phyloP scores from a whole-genome alignment of 768 basidiomycete genomes.

The Naematelia encephala region DNA sequence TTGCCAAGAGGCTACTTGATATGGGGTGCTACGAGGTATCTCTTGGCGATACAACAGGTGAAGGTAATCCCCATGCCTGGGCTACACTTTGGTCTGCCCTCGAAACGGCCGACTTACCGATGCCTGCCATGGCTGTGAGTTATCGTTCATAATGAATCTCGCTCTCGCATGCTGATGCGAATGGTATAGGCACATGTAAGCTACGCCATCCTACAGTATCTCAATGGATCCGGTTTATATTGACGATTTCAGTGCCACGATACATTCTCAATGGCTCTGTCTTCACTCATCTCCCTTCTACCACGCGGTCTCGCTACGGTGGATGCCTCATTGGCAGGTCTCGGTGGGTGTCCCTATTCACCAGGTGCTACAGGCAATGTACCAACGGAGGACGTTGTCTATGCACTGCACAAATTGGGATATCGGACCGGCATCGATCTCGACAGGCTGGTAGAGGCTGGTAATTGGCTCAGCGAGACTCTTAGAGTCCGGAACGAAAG shows the following conservation, averaged over 20 bases:
- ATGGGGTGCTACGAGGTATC: conserved; percentile 91
- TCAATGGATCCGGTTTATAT: no score
- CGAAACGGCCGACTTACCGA: conserved; percentile 58
- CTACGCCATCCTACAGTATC: no score
- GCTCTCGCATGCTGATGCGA: conserved; percentile 7
- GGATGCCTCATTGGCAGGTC: conserved; percentile 76
- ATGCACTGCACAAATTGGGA: conserved; percentile 67
- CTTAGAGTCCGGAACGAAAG: conserved; percentile 69
- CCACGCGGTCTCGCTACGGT: conserved; percentile 73
- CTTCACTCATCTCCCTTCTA: conserved; percentile 28
- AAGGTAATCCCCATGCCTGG: conserved; percentile 70
- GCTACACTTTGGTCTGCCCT: conserved; percentile 68
- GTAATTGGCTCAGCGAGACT: conserved; percentile 73
- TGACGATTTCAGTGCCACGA: conserved; percentile 36
- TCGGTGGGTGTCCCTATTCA: conserved; percentile 94
- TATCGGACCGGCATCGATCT: conserved; percentile 63
- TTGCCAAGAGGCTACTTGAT: conserved; percentile 67
- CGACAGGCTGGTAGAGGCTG: conserved; percentile 67
- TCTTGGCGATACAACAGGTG: conserved; percentile 86
- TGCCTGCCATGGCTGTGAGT: conserved; percentile 62
- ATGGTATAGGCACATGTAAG: conserved; percentile 20
- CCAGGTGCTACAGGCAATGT: conserved; percentile 95
- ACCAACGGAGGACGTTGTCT: conserved; percentile 83
- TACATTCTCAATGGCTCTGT: conserved; percentile 37
- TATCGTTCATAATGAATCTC: neutral